These are phyloP conservation scores for Sarocladium kiliense DNA, from an alignment of 2,329 filamentous ascomycete species.

Conservation along the genomic window DNA sequence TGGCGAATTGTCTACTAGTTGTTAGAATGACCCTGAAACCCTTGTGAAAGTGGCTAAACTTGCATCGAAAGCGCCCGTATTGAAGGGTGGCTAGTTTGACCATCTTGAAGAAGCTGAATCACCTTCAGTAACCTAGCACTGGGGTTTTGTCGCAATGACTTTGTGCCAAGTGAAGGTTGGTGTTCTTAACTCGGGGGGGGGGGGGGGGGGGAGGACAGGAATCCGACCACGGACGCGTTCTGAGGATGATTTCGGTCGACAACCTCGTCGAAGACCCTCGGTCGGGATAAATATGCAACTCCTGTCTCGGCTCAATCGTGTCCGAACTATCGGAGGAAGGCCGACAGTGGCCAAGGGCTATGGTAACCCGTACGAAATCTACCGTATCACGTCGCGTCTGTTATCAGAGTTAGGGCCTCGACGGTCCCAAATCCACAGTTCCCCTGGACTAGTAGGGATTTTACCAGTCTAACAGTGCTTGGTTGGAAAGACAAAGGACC, in stretches of 20 bases:
- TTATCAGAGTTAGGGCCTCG: too few relatives aligned
- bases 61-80: constrained; percentile 5
- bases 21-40: not conserved
- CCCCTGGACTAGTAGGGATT: not conserved
- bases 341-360: not conserved
- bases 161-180: too few relatives aligned
- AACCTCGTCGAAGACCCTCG: too few relatives aligned
- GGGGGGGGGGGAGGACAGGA: too few relatives aligned
- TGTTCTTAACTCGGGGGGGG: too few relatives aligned
- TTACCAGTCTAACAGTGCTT: not conserved
- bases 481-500: not conserved
- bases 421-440: not conserved
- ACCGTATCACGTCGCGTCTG: too few relatives aligned
- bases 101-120: too few relatives aligned
- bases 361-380: too few relatives aligned
- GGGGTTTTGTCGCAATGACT: too few relatives aligned
- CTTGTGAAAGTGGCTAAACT: not conserved
- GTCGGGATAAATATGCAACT: not conserved
- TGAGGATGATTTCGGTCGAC: too few relatives aligned
- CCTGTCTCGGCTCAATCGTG: not conserved
- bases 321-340: not conserved
- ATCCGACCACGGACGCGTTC: too few relatives aligned
- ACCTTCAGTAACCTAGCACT: too few relatives aligned
- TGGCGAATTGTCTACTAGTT: constrained; percentile 1
- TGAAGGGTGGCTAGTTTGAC: not conserved